Percentiles rank a stretch among this genome's conserved stretches.
Conservation (phyloP, 306 rosid species). For the Pachyrhizus erosus region DNA sequence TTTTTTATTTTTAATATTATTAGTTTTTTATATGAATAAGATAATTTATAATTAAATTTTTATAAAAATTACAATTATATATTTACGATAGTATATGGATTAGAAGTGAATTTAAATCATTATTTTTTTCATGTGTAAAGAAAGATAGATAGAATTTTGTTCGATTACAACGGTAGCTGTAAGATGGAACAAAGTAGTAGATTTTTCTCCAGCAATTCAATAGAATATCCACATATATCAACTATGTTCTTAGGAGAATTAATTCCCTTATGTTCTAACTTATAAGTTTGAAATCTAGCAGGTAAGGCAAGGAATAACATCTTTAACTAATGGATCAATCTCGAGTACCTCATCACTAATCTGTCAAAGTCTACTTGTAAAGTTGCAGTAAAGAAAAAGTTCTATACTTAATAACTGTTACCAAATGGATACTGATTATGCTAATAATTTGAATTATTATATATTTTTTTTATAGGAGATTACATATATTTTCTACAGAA, state of each 20-base stretch:
- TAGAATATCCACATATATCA: no score
- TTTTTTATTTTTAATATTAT: no score
- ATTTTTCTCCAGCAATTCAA: background rate
- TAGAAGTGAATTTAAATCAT: no score
- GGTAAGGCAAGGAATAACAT: background rate
- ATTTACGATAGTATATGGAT: no score
- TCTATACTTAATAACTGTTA: background rate
- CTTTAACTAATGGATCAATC: background rate
- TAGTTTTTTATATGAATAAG: no score
- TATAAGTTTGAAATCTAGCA: background rate
- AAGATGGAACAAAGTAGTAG: background rate
- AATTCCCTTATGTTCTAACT: background rate
- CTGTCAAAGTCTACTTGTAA: background rate
- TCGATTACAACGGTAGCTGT: background rate
- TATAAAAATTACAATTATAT: no score
- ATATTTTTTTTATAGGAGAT: background rate
- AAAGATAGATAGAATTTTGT: background rate
- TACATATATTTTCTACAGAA: no score
- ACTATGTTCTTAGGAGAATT: background rate
- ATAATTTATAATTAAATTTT: no score
- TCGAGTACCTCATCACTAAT: background rate
- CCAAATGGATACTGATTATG: background rate
- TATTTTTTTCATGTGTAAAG: background rate
- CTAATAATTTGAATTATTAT: background rate
- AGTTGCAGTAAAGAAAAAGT: background rate